phyloP scores from a whole-genome alignment of 2,329 filamentous ascomycete genomes.

The Aspergillus cejpii region DNA sequence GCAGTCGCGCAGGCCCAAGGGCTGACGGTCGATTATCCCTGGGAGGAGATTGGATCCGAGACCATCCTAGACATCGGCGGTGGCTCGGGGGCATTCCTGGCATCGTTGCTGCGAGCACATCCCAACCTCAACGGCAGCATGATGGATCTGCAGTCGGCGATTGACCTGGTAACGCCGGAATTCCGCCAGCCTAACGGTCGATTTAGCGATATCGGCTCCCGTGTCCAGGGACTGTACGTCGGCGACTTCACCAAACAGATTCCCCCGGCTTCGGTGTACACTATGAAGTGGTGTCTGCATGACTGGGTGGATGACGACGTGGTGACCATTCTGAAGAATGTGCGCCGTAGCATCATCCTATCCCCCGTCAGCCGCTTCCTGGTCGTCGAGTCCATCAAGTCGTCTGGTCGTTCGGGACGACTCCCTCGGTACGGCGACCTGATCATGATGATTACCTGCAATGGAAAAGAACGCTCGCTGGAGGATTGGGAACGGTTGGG shows the following conservation, averaged over 20 bases:
- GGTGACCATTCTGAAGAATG: background rate
- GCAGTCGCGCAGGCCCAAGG: background rate
- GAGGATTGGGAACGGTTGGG: background rate
- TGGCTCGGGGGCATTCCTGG: background rate
- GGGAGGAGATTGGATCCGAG: background rate
- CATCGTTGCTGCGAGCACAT: background rate
- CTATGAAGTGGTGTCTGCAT: slow-evolving; percentile 1
- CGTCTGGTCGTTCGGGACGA: background rate
- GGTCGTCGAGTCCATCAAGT: background rate
- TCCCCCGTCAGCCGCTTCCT: background rate
- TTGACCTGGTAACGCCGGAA: background rate
- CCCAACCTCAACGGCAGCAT: background rate
- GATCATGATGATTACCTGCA: background rate
- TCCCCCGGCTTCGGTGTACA: background rate
- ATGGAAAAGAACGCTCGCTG: background rate
- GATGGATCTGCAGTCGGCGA: background rate
- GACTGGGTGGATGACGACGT: slow-evolving; percentile 1
- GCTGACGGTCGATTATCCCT: background rate
- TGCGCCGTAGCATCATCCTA: background rate
- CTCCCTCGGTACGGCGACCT: background rate
- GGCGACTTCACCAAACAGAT: background rate
- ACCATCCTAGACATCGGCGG: background rate
- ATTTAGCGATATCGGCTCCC: background rate
- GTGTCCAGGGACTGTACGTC: background rate
- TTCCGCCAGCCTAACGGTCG: background rate